These are phyloP conservation scores for Psophocarpus tetragonolobus DNA, from an alignment of 306 rosid species.

Conservation along the genomic window DNA sequence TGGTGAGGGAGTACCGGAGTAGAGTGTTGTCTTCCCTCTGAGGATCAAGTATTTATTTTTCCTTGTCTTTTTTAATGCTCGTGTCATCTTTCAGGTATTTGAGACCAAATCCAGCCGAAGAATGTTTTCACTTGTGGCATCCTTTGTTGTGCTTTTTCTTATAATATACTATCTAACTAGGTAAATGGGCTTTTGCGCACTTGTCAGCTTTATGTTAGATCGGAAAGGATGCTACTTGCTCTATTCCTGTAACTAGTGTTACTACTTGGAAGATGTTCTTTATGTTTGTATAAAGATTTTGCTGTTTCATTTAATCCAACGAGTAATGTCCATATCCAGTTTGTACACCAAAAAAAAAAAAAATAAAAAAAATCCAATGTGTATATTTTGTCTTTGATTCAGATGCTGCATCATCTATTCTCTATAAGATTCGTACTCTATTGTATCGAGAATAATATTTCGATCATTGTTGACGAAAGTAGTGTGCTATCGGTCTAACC, in stretches of 20 bases:
- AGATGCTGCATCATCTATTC: not conserved
- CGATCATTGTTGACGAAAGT: not conserved
- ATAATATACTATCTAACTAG: constrained; percentile 81
- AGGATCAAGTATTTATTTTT: not conserved
- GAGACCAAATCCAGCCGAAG: constrained; percentile 92
- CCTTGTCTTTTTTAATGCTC: constrained; percentile 6
- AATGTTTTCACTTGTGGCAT: constrained; percentile 86
- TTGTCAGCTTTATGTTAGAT: constrained; percentile 28
- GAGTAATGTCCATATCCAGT: constrained; percentile 21
- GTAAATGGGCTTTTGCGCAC: constrained; percentile 36
- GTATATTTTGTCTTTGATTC: not conserved
- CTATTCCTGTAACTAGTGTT: constrained; percentile 42
- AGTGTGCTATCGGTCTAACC: not conserved
- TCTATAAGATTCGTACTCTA: not conserved
- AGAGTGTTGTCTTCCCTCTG: not conserved
- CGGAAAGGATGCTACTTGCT: constrained; percentile 12
- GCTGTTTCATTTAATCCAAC: constrained; percentile 18
- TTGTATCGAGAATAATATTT: not conserved
- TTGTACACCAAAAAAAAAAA: not conserved
- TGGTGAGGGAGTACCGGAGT: not conserved
- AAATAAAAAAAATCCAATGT: too few species aligned
- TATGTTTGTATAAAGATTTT: constrained; percentile 45
- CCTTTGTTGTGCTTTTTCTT: constrained; percentile 81
- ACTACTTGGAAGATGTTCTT: constrained; percentile 15
- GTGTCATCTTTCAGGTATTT: constrained; percentile 65